Evolutionary conservation across 495 filamentous ascomycete species (phyloP), one percentile per base, ranked within the genome.

Genomic region (Talaromyces ruber): DNA sequence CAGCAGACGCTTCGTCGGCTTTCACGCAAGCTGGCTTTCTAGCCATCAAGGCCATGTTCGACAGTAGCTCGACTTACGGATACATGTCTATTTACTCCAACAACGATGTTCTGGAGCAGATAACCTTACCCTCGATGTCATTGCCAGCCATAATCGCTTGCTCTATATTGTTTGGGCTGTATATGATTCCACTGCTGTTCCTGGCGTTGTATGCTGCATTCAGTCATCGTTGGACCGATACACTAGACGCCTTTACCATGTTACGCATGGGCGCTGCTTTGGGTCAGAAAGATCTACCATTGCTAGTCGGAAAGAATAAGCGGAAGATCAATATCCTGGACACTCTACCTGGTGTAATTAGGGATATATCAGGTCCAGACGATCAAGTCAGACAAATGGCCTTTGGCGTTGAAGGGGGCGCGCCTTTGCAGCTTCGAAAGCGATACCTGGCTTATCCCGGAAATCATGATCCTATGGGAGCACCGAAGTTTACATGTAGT

Each of bases 171-270:
- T 51, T 60, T 6, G 59, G 22, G 4, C 21, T 67, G 14, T 66
- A 68, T 32, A 55, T 66, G 12, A 8, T 63, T 21, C 56, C 52
- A 7, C 51, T 72, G 14, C 45, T 67, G 21, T 55, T 59, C 4
- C 61, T 74, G 26, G 60, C 69, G 1, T 21, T 70, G 16, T 74
- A 72, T 45, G 62, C 67, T 8, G 45, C 34, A 14, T 16, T 25
- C 18, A 25, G 51, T 18, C 61, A 58, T 30, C 55, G 64, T 3
- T 72, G 71, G 71, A 74, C 71, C 1, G 9, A 45, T 4, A 63
- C 60, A 7, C 64, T 74, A 0, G 68, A 74, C 50, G 57, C 69
- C 3, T 72, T 69, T n/a, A 66, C 64, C 2, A 74, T 72, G 71
- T 58, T 72, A 59, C 63, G 67, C 11, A 45, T 69, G 30, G 68